Evolutionary conservation across 176 grass and related monocot genomes (phyloP), one percentile per base, ranked within the genome.

Genomic region (Bromus sterilis): DNA sequence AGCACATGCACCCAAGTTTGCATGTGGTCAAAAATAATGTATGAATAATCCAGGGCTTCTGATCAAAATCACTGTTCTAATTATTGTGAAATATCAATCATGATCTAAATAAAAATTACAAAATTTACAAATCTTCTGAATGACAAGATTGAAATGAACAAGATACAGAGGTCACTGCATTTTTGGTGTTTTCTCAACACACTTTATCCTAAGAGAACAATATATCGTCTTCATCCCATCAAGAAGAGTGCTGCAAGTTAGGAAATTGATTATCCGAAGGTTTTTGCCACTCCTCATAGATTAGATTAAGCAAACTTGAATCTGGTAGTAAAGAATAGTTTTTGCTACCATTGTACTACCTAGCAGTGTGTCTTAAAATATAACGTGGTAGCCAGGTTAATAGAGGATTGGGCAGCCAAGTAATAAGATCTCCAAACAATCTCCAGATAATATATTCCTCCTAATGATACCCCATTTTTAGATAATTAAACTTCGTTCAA

Each of bases 361-460:
- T 43, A 74, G 51, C 33, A 64, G 1, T 30, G 30, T 29, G 23
- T n/a, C 9, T 37, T 33, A 61, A 18, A 51, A 37, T 48, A 30
- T 31, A 66, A 77, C 32, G 16, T 75, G 75, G 37, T 15, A 84
- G 30, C 39, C 18, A 3, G 16, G 41, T n/a, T 36, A 37, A 56
- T 11, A 40, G 32, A 69, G 58, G 18, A 66, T 20, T 66, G 24
- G 46, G 29, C 43, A 76, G 43, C 7, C 23, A 75, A 68, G 58
- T 4, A 66, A 15, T 56, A 84, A 53, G 29, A 76, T 56, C 30
- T 39, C 34, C 9, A 64, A 83, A 23, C 15, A 30, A 53, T 12
- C 56, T 63, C 14, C 42, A 83, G 30, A 7, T 55, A 75, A 36
- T 55, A 83, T 18, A 42, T 48, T 82, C 55, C n/a, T 82, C 55